These are phyloP conservation scores for Chrysoporthe deuterocubensis DNA, from an alignment of 2,329 filamentous ascomycete species.

Conservation along the genomic window DNA sequence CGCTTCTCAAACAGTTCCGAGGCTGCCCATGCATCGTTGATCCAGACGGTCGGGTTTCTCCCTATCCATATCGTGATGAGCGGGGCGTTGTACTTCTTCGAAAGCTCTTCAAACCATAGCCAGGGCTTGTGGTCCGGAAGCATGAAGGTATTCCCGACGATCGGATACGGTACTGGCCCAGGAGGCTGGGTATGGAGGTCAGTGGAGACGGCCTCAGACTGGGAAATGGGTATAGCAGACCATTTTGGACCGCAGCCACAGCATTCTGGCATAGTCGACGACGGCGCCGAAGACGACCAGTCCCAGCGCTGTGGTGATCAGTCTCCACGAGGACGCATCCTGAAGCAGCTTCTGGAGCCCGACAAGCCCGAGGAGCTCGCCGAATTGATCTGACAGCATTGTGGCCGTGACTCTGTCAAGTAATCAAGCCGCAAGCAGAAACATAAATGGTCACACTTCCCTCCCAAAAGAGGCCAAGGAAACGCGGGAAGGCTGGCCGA, in stretches of 20 bases:
- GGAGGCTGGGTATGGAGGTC: slow-evolving; percentile 47
- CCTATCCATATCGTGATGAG: slow-evolving; percentile 62
- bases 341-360: slow-evolving; percentile 11
- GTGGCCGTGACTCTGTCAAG: not conserved
- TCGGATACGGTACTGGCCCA: slow-evolving; percentile 56
- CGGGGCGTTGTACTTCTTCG: slow-evolving; percentile 51
- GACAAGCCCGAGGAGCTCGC: slow-evolving; percentile 9
- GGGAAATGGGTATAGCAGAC: slow-evolving; percentile 33
- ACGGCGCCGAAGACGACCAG: slow-evolving; percentile 36
- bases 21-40: slow-evolving; percentile 54
- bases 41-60: slow-evolving; percentile 49
- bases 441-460: too few species aligned
- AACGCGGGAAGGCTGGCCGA: too few species aligned
- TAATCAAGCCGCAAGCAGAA: not conserved
- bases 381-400: slow-evolving; percentile 23
- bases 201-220: slow-evolving; percentile 8
- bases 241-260: slow-evolving; percentile 53
- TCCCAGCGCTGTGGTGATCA: slow-evolving; percentile 28
- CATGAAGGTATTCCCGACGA: slow-evolving; percentile 60
- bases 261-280: slow-evolving; percentile 53
- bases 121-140: slow-evolving; percentile 60
- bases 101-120: slow-evolving; percentile 60
- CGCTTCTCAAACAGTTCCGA: slow-evolving; percentile 60
- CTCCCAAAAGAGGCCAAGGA: too few species aligned
- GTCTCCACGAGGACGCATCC: not conserved